A percentile compares a stretch with the other conserved stretches of the same genome.
Conservation (phyloP, 257 asterid genomes). For the Lycium barbarum region DNA sequence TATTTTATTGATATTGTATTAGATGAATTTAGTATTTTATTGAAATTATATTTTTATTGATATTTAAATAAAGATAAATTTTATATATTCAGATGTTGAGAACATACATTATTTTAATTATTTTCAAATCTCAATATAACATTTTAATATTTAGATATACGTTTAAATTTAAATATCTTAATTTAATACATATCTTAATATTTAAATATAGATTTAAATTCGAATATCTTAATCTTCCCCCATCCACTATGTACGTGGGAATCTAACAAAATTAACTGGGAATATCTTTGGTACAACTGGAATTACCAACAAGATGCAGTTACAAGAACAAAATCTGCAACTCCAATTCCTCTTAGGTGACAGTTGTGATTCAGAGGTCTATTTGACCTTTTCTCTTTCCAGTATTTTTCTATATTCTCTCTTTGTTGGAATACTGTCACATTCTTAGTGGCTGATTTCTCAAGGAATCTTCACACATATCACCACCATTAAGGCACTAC, state of each 20-base stretch:
- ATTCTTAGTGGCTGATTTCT: constrained; percentile 23
- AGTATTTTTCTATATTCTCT: not conserved
- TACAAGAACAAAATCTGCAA: not conserved
- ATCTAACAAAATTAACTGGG: not conserved
- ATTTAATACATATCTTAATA: too few species aligned
- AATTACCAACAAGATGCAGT: constrained; percentile 2
- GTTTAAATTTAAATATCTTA: too few species aligned
- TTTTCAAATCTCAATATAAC: too few species aligned
- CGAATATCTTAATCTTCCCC: too few species aligned
- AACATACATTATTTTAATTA: too few species aligned
- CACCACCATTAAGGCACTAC: constrained; percentile 19
- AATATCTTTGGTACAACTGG: not conserved
- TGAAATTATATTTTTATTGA: too few species aligned
- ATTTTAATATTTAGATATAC: too few species aligned
- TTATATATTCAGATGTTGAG: too few species aligned
- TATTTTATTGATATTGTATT: too few species aligned
- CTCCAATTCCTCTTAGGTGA: not conserved
- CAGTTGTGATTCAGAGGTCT: not conserved
- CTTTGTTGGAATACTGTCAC: not conserved
- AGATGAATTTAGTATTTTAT: too few species aligned
- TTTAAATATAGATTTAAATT: too few species aligned
- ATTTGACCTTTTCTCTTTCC: not conserved
- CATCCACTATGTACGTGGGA: not conserved
- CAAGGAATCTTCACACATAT: constrained; percentile 19
- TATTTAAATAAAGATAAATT: too few species aligned